Base-by-base conservation (phyloP, 768 basidiomycete genomes). In the Bullera alba region DNA sequence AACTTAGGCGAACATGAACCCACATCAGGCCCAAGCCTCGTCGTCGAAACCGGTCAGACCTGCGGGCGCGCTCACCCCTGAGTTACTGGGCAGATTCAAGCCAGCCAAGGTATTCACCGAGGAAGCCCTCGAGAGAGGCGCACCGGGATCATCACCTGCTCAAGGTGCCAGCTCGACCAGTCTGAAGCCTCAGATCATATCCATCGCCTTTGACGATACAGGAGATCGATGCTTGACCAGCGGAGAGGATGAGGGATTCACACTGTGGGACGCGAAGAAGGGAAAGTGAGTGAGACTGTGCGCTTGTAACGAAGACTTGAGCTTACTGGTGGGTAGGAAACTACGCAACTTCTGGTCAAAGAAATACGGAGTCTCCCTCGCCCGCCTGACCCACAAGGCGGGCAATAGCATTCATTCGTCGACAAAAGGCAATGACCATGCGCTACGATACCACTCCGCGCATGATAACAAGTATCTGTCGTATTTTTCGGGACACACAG, bases 391-490 rank as follows among this genome's bases (percentile, higher is more conserved):
- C 0, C 95, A 97, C 76, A 87, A 86, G 68, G 83, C 81, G 58
- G 81, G 83, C 0, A 81, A 84, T 2, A 84, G 96, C 41, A 69
- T 97, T 2, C 83, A 96, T 64, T 86, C 92, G 6, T 92, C 88
- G 4, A 96, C 92, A 16, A 96, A 93, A 70, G 87, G 86, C 71
- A 87, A 96, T 71, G 63, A 69, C 45, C 88, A 96, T 68, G 90
- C 86, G 0, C 81, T 97, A 58, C 82, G 95, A 38, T 96, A 96
- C 72, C 88, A 93, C 63, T 92, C 88, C 1, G 71, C 93, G 43
- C 90, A 96, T 72, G 90, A 93, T 79, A 96, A 95, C 78, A 89
- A 86, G 69, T 99, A 91, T 71, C 75, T 97, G 27, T 82, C 85
- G 57, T 99, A 99, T 75, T 97, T 95, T 78, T 85, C 82, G 63